Base-by-base conservation (phyloP, 805 yeast species). In the Candida awuae region DNA sequence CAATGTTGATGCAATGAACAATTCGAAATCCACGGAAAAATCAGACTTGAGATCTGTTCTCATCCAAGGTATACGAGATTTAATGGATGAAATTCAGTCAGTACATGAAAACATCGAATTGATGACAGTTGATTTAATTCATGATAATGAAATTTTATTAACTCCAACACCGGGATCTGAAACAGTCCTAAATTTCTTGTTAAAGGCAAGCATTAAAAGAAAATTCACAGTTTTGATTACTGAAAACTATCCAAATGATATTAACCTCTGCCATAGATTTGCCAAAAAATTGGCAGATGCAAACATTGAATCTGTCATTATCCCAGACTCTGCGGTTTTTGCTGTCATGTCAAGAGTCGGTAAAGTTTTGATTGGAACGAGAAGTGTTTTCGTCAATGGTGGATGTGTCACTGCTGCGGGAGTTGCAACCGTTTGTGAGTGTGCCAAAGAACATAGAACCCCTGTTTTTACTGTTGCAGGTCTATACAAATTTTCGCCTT, bases 311-410 rank as follows among this genome's bases (percentile, higher is more conserved):
- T 80, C 96, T 2, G 83, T 88, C 2, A 73, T 92, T 39, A 83
- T 92, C 26, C 97, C 98, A 1, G 99, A 92, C 56, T 73, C 94
- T 5, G 82, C 94, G 19, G 87, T 82, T 0, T 86, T 81, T 61
- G 97, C 98, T 0, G 86, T 92, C 34, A 92, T 92, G 97, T 84
- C 96, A 28, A 70, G 96, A 48, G 97, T 92, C 5, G 96, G 97
- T 32, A 94, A 94, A 59, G 98, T 92, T 22, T 77, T 92, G 43
- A 75, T 94, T 38, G 97, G 97, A 28, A 82, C 97, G 5, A 74
- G 84, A 45, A 77, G 95, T 0, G 97, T 92, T 5, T 83, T 92
- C 58, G 95, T 95, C 38, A 92, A 92, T 55, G 99, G 99, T 44
- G 97, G 97, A 9, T 83, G 95, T 48, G 75, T 86, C 35, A 77